Evolutionary conservation across 768 basidiomycete genomes (phyloP), one percentile per base, ranked within the genome.

Genomic region (Phylloporus sp.): DNA sequence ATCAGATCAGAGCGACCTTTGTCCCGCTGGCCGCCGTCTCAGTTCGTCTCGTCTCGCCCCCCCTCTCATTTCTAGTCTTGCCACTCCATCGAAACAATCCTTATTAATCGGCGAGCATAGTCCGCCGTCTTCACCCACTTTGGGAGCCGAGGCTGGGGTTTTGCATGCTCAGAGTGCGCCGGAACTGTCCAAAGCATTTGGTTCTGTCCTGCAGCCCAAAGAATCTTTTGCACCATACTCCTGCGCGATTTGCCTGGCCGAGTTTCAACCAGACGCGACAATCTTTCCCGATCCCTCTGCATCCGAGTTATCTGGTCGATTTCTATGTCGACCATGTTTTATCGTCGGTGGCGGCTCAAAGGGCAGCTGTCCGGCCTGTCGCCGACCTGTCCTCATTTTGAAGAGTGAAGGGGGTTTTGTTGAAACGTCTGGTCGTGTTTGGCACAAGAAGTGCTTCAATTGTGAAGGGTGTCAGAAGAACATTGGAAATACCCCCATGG

Each of bases 371-470:
- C 76, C 80, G 1, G 65, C 73, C 20, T 93, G 91, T 60, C 70
- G 74, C 39, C 80, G 84, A 43, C 80, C 88, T 6, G 90, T 93
- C 20, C 76, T 91, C 20, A 80, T 81, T 18, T 72, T 91, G 38
- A 88, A 84, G 63, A 76, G 80, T 4, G 90, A 92, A 68, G 91
- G 91, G 3, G 82, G 80, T 5, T 91, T 86, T 56, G 75, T 93
- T 38, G 84, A 91, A 63, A 81, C 80, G 6, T 77, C 79, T 6
- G 82, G 80, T 38, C 77, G 77, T 39, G 80, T 83, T 57, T 93
- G 91, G 90, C 91, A 93, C 62, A 88, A 85, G 66, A 76, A 73
- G 41, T 93, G 91, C 65, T 93, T 91, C 70, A 75, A 74, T 55
- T 93, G 91, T 61, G 74, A 78, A 15, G 82, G 80, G 6, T 93